Percentiles rank a stretch among this genome's conserved stretches.
These are phyloP conservation scores for Tricholoma saponaceum DNA, from an alignment of 768 basidiomycete genomes.

Conservation along the genomic window DNA sequence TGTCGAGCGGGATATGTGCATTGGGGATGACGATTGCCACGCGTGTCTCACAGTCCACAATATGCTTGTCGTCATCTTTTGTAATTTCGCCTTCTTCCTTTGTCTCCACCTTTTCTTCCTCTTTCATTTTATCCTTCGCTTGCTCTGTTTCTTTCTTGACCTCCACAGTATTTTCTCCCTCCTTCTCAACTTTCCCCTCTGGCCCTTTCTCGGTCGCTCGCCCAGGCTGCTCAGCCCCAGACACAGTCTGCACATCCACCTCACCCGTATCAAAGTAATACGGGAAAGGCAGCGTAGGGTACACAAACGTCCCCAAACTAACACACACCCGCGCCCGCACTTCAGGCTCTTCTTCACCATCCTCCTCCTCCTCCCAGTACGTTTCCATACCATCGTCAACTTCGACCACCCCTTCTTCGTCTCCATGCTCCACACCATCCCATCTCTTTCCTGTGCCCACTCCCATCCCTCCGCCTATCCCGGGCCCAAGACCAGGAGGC, in stretches of 20 bases:
- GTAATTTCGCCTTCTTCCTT: conserved; percentile 15
- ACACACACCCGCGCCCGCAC: conserved; percentile 22
- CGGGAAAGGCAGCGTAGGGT: conserved; percentile 56
- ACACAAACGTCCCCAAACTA: conserved; percentile 55
- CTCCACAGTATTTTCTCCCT: conserved; percentile 15
- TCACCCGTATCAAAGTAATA: conserved; percentile 36
- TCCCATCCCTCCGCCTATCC: neutral
- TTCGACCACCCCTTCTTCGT: neutral
- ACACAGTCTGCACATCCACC: neutral
- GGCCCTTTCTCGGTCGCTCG: conserved; percentile 9
- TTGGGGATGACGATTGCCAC: conserved; percentile 58
- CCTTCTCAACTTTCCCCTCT: conserved; percentile 8
- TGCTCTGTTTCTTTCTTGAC: conserved; percentile 4
- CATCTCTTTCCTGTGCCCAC: conserved; percentile 8
- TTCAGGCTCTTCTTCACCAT: neutral
- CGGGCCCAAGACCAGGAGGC: neutral
- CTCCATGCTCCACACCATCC: conserved; percentile 5
- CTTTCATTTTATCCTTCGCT: conserved; percentile 13
- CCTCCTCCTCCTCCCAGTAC: neutral
- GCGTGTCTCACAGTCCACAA: conserved; percentile 40
- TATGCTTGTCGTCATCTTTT: conserved; percentile 17
- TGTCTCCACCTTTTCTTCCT: conserved; percentile 13
- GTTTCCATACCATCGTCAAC: neutral
- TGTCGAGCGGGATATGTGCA: conserved; percentile 50
- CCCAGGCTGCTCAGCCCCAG: conserved; percentile 12